Percentiles rank a stretch among this genome's conserved stretches.
Evolutionary conservation across 345 rosid species (phyloP).

Genomic region (Moricandia arvensis): DNA sequence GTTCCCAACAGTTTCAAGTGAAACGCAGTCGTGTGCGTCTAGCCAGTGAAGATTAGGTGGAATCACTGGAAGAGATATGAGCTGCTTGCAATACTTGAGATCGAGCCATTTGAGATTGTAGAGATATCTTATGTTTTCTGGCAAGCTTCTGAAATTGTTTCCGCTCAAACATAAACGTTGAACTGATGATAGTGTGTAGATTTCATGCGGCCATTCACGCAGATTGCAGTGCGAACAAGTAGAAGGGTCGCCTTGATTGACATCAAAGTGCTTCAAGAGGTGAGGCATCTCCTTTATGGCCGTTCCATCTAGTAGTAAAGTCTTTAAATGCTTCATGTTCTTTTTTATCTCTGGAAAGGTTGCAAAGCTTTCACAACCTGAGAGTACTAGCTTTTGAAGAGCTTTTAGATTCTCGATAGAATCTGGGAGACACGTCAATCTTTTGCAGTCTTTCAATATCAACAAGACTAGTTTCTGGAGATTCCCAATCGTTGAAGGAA

Average conservation of each 20-base stretch:
- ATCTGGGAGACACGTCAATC: neutral
- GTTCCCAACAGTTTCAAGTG: neutral
- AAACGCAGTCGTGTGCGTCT: conserved; percentile 29
- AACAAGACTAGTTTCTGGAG: conserved; percentile 1
- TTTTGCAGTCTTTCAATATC: conserved; percentile 6
- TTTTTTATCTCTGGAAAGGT: conserved; percentile 8
- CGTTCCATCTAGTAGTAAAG: conserved; percentile 25
- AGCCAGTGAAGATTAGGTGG: conserved; percentile 27
- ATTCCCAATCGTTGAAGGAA: neutral
- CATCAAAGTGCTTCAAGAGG: neutral
- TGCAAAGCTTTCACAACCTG: conserved; percentile 4
- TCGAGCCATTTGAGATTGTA: conserved; percentile 28
- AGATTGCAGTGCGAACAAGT: neutral
- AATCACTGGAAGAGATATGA: conserved; percentile 12
- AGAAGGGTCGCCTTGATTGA: neutral
- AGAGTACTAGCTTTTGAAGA: conserved; percentile 16
- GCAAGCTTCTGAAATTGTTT: neutral
- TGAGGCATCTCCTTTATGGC: neutral
- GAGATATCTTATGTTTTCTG: neutral
- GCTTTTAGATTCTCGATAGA: conserved; percentile 16
- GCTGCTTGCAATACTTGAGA: conserved; percentile 9
- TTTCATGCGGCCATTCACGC: neutral
- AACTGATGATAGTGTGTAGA: conserved; percentile 5
- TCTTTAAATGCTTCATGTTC: conserved; percentile 14
- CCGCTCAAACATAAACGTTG: conserved; percentile 20